Evolutionary conservation across 2,329 filamentous ascomycete genomes (phyloP), one percentile per base, ranked within the genome.

Genomic region (Orbilia quercus): DNA sequence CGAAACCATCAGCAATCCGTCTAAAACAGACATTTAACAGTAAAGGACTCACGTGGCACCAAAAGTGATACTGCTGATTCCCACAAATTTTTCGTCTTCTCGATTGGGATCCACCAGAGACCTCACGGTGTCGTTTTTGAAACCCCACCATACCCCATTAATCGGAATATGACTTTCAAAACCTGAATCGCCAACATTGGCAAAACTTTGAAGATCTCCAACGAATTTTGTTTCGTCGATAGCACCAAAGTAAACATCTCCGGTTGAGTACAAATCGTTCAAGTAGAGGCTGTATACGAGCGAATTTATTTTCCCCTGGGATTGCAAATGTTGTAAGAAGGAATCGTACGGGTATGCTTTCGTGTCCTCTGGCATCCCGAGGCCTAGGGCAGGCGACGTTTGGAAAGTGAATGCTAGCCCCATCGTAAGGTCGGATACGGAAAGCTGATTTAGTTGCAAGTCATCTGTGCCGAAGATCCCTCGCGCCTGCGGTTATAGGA

Each of bases 281-380:
- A 70, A 22, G 44, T 70, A 70, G 11, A 70, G 42, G 20, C 65
- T 70, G 31, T 70, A 70, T 16, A 55, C 65, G n/a, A 70, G 31
- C 12, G 65, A 70, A n/a, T 70, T 70, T 53, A 70, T 63, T 34
- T 36, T 25, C 2, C 65, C 65, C 31, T 25, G 42, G 2, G 48
- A 36, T 22, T 70, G 55, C 7, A 70, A 45, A 16, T 38, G 36
- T 23, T 70, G 54, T 12, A 70, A 48, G 18, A 57, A 70, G 42
- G 65, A 57, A 18, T 63, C 36, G 34, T 70, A 62, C 23, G 55
- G 55, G 50, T 70, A 70, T 36, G 23, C 23, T 6, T 20, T 22
- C 2, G 20, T 20, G 18, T 70, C 50, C 6, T 42, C n/a, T 6
- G 65, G 57, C 16, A 70, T 54, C 4, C 65, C 65, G 57, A 70